phyloP scores from a whole-genome alignment of 2,329 filamentous ascomycete species.

The Curvularia spicifera region DNA sequence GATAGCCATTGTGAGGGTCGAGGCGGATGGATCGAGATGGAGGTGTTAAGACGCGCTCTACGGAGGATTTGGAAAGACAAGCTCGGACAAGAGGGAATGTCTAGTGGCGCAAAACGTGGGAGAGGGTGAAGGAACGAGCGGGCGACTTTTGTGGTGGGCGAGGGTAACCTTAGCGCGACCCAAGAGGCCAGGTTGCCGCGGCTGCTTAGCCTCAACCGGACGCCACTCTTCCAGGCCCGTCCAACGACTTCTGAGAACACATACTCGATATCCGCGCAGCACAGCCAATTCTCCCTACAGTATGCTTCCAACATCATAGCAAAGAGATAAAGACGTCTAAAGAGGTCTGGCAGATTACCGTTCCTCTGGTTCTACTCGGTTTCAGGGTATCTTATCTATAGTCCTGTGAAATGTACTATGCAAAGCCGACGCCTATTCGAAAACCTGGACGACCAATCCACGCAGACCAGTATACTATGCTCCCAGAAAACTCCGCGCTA shows the following conservation, averaged over 20 bases:
- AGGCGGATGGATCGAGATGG: not conserved
- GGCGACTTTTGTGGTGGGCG: conserved; percentile 36
- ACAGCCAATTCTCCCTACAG: not conserved
- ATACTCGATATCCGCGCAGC: conserved; percentile 7
- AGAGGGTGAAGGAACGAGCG: conserved; percentile 12
- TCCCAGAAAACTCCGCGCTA: conserved; percentile 34
- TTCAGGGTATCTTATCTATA: conserved; percentile 38
- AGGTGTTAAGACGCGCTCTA: conserved; percentile 1
- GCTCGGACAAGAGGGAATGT: conserved; percentile 4
- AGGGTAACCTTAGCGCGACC: conserved; percentile 23
- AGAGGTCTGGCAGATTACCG: not conserved
- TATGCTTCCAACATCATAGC: not conserved
- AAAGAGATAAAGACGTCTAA: not conserved
- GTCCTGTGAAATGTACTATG: conserved; percentile 10
- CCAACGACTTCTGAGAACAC: conserved; percentile 39
- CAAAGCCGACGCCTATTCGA: not conserved
- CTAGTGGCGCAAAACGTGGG: conserved; percentile 23
- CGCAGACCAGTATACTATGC: conserved; percentile 14
- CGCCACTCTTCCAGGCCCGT: conserved; percentile 31
- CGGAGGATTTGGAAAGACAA: conserved; percentile 1
- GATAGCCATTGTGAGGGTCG: conserved; percentile 42
- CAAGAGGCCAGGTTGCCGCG: conserved; percentile 40
- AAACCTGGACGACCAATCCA: not conserved
- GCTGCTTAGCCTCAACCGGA: conserved; percentile 28
- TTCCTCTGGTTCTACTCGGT: conserved; percentile 7